Percentiles rank a stretch among this genome's conserved stretches.
Evolutionary conservation across 1,284 basidiomycete species (phyloP).

Genomic region (Austroboletus niveus): DNA sequence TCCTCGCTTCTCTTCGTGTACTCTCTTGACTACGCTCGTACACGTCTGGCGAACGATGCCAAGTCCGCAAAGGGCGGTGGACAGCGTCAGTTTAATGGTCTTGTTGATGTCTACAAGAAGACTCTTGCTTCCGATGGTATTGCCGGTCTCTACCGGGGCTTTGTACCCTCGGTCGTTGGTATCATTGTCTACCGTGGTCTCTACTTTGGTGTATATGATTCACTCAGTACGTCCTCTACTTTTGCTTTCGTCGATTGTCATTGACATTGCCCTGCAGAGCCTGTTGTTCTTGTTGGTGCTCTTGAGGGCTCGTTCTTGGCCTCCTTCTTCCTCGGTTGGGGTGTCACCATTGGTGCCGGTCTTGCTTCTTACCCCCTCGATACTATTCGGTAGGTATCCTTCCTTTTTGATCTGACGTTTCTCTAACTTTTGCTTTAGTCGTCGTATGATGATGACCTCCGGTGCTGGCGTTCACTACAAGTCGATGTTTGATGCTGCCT

Average conservation of each 20-base stretch:
- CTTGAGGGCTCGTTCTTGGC: slow-evolving; percentile 90
- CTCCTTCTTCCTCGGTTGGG: slow-evolving; percentile 89
- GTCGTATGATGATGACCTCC: slow-evolving; percentile 97
- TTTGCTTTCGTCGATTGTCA: slow-evolving; percentile 1
- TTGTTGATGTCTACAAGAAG: slow-evolving; percentile 93
- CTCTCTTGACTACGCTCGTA: slow-evolving; percentile 97
- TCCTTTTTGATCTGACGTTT: neutral
- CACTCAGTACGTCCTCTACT: slow-evolving; percentile 65
- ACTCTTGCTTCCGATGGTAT: slow-evolving; percentile 88
- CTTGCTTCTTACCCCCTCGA: slow-evolving; percentile 95
- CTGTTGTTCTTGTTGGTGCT: slow-evolving; percentile 85
- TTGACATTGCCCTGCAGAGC: slow-evolving; percentile 54
- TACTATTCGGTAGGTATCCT: slow-evolving; percentile 73
- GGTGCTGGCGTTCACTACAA: slow-evolving; percentile 86
- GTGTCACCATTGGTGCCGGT: slow-evolving; percentile 94
- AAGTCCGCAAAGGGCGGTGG: slow-evolving; percentile 92
- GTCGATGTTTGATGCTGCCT: slow-evolving; percentile 85
- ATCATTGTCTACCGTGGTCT: slow-evolving; percentile 97
- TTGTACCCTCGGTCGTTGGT: slow-evolving; percentile 91
- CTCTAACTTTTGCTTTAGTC: slow-evolving; percentile 46
- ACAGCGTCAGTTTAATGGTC: slow-evolving; percentile 91
- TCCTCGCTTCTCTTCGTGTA: slow-evolving; percentile 96
- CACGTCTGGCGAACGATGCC: slow-evolving; percentile 95
- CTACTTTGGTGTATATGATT: slow-evolving; percentile 94
- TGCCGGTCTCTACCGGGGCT: slow-evolving; percentile 92